These are phyloP conservation scores for Tolypocladium amazonense DNA, from an alignment of 2,329 filamentous ascomycete genomes.

Conservation along the genomic window DNA sequence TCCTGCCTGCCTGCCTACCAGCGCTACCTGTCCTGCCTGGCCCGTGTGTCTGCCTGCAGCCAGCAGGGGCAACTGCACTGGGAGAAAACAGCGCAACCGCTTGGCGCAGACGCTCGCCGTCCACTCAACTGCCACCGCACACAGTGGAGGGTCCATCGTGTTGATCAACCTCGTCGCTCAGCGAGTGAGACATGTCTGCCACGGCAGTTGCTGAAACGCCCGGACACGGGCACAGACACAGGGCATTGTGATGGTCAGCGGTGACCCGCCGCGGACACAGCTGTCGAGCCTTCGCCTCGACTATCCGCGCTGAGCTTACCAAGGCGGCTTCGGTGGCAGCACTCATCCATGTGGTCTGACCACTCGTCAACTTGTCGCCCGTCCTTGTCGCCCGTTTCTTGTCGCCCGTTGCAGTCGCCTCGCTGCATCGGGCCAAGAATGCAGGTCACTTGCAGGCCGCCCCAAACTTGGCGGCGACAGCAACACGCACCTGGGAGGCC, in stretches of 20 bases:
- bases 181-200: not conserved
- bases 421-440: not conserved
- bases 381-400: not conserved
- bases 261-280: not conserved
- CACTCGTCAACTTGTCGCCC: not conserved
- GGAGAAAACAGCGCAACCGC: not conserved
- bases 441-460: not conserved
- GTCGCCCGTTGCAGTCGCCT: not conserved
- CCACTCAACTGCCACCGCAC: not conserved
- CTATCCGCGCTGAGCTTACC: not conserved
- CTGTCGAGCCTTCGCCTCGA: not conserved
- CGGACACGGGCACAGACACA: not conserved
- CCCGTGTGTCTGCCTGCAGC: not conserved
- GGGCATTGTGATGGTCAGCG: not conserved
- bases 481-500: not conserved
- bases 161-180: not conserved
- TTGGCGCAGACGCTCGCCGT: no score
- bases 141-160: not conserved
- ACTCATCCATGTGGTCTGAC: not conserved
- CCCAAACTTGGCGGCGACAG: not conserved
- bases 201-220: not conserved
- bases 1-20: not conserved
- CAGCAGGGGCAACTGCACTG: no score
- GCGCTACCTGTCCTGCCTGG: not conserved
- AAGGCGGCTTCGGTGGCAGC: not conserved